phyloP scores from a whole-genome alignment of 2,329 filamentous ascomycete species.

The Fusarium scirpi region DNA sequence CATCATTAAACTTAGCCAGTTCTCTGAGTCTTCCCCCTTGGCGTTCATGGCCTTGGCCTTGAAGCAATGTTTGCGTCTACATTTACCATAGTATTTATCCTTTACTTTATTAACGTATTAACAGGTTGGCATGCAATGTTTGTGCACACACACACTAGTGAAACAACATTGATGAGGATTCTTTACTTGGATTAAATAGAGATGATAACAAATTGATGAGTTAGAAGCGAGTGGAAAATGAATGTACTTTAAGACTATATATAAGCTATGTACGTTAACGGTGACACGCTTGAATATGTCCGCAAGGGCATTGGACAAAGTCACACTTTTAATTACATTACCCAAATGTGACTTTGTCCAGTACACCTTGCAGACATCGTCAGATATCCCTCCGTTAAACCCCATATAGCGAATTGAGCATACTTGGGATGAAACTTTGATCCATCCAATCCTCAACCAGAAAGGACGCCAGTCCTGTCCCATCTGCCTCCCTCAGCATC shows the following conservation, averaged over 20 bases:
- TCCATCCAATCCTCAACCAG: no score
- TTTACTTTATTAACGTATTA: background rate
- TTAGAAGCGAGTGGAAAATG: rapidly evolving
- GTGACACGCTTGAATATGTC: background rate
- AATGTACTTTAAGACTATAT: background rate
- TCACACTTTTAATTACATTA: background rate
- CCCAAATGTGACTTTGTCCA: rapidly evolving
- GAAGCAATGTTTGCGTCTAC: background rate
- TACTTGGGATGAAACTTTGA: background rate
- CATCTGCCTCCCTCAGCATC: rapidly evolving
- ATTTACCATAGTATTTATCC: background rate
- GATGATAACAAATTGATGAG: rapidly evolving
- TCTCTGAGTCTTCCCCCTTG: background rate
- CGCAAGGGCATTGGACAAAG: background rate
- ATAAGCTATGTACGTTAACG: rapidly evolving
- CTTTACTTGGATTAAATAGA: no score
- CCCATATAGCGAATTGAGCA: rapidly evolving
- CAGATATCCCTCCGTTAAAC: rapidly evolving
- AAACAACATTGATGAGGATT: no score
- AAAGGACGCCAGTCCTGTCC: rapidly evolving
- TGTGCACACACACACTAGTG: background rate
- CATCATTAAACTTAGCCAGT: background rate
- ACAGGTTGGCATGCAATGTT: background rate
- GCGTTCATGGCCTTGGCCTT: background rate
- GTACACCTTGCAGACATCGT: background rate